Evolutionary conservation across 176 grass and related monocot species (phyloP), one percentile per base, ranked within the genome.

Genomic region (Dactylis glomerata): DNA sequence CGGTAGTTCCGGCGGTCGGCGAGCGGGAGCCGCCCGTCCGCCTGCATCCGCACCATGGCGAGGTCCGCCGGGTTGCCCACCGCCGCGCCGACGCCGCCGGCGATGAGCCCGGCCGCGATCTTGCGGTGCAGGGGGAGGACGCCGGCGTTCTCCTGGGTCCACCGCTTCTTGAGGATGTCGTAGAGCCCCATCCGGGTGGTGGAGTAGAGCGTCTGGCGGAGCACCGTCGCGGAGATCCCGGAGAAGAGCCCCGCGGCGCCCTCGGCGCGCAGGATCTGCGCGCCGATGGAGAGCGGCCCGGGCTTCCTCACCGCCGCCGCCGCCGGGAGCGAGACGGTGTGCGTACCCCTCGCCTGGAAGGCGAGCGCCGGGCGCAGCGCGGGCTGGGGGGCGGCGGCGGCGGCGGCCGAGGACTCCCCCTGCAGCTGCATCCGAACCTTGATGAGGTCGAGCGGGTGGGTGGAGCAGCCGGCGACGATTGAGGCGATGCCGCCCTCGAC

Each of bases 391-490:
- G 89, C 37, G 10, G 65, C 77, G 3, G 82, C 68, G 3, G 84
- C 78, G 4, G 79, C 74, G 2, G 84, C 55, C 7, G 77, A 36
- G 3, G 83, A 6, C 55, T 97, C 95, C 0, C 95, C 95, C 78
- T 97, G 95, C n/a, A 97, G 90, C 86, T 97, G 95, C 95, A 97
- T 94, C 6, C 95, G 87, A 28, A 97, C 95, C 84, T 97, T 97
- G 79, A 97, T 86, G 5, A 97, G 90, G 85, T 97, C 95, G 63
- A 97, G 90, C 46, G 95, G 95, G 81, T 97, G 95, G 31, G 95
- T 97, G 5, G 92, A 94, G 84, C 95, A 97, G 6, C 95, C 95
- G 9, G 95, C 95, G 12, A 97, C 92, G 73, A 97, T 85, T 16
- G 95, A 97, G 22, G 95, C 95, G 63, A 94, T 89, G 77, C 95